Evolutionary conservation across 345 rosid genomes (phyloP).

Genomic region (Geranium brycei): DNA sequence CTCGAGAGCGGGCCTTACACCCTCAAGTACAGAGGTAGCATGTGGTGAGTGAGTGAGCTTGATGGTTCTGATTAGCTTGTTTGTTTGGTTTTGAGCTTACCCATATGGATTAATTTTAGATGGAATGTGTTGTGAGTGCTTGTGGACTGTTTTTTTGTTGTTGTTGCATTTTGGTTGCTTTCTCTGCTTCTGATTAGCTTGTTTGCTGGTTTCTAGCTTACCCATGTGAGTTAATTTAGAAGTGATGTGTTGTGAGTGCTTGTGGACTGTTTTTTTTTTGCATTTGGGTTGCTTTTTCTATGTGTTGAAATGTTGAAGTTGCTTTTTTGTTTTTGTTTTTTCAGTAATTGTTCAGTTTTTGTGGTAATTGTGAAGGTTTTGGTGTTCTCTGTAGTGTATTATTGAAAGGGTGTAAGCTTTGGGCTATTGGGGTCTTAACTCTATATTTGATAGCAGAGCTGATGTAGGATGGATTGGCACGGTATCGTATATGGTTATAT

Average conservation of each 20-base stretch:
- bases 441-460: background rate
- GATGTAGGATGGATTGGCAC: background rate
- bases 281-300: slow-evolving; percentile 1
- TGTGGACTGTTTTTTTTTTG: background rate
- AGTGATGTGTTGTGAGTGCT: no score
- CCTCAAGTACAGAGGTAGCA: slow-evolving; percentile 85
- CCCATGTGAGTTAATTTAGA: no score
- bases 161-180: background rate
- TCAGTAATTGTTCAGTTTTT: background rate
- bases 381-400: background rate
- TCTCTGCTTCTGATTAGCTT: background rate
- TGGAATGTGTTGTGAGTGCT: no score
- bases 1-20: slow-evolving; percentile 90
- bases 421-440: background rate
- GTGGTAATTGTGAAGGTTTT: background rate
- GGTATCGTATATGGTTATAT: background rate
- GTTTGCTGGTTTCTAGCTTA: background rate
- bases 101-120: no score
- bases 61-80: no score
- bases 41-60: slow-evolving; percentile 42
- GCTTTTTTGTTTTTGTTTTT: background rate
- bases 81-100: background rate
- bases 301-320: background rate
- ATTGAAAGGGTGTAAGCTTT: background rate
- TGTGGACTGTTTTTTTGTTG: background rate